Conservation (phyloP, 2,329 filamentous ascomycete species). For the Microascus cirrosus region DNA sequence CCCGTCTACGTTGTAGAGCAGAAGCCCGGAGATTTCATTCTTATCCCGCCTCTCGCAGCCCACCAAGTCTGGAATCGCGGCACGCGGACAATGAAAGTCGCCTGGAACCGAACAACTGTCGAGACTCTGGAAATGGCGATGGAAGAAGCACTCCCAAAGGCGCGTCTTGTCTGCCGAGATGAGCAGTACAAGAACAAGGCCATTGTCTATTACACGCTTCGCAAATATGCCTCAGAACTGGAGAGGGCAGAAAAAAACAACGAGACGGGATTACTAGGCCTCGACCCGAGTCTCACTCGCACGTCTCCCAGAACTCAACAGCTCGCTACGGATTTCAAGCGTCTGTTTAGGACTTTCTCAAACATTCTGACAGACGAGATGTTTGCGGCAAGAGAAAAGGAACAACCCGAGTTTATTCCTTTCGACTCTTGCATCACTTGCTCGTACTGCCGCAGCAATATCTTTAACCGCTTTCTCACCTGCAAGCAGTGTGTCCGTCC, state of each 20-base stretch:
- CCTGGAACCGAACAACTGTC: conserved; percentile 91
- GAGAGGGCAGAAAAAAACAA: conserved; percentile 26
- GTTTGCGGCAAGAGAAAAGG: conserved; percentile 61
- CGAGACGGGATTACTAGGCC: conserved; percentile 36
- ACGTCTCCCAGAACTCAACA: conserved; percentile 45
- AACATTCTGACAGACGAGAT: conserved; percentile 75
- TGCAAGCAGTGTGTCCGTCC: conserved; percentile 72
- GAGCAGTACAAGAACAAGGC: conserved; percentile 99
- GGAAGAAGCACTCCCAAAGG: conserved; percentile 77
- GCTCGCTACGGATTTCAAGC: conserved; percentile 72
- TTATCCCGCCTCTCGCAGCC: conserved; percentile 84
- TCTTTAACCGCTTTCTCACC: conserved; percentile 93
- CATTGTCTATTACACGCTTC: conserved; percentile 78
- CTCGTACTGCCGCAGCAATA: conserved; percentile 90
- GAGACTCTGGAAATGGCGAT: conserved; percentile 83
- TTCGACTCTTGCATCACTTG: conserved; percentile 92
- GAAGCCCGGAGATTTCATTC: conserved; percentile 78
- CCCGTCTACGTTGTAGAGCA: conserved; percentile 90
- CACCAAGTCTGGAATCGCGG: conserved; percentile 99
- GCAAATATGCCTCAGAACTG: conserved; percentile 63
- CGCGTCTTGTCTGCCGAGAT: conserved; percentile 84
- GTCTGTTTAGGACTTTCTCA: conserved; percentile 67
- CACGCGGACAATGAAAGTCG: conserved; percentile 91
- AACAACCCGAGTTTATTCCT: conserved; percentile 57
- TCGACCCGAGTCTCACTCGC: conserved; percentile 32